Conservation (phyloP, 805 yeast species). For the Blastobotrys peoriensis region DNA sequence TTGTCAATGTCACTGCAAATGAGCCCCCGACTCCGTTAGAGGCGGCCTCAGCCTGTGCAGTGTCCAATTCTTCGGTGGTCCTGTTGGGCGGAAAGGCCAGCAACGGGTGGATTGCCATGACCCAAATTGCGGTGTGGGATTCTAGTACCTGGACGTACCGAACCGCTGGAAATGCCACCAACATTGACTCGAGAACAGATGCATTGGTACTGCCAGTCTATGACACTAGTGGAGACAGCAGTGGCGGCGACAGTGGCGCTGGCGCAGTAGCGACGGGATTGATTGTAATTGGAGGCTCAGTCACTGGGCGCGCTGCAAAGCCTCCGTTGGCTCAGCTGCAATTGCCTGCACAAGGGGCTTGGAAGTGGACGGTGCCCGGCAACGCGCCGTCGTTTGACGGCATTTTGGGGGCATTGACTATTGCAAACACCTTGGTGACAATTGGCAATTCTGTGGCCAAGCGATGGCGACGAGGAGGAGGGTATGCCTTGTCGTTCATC, state of each 20-base stretch:
- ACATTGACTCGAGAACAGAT: constrained; percentile 47
- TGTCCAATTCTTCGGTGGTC: constrained; percentile 24
- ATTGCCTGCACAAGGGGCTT: constrained; percentile 39
- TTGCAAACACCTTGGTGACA: constrained; percentile 24
- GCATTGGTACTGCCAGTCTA: constrained; percentile 55
- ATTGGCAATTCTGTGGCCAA: constrained; percentile 23
- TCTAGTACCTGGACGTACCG: constrained; percentile 62
- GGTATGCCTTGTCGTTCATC: constrained; percentile 14
- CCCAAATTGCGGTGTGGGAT: constrained; percentile 70
- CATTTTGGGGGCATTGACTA: constrained; percentile 13
- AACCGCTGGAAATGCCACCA: constrained; percentile 27
- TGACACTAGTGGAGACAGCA: no score
- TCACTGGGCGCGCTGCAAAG: constrained; percentile 33
- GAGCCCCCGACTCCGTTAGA: constrained; percentile 21
- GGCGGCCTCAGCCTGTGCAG: constrained; percentile 21
- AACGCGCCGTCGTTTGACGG: constrained; percentile 3
- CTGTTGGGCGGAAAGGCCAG: constrained; percentile 61
- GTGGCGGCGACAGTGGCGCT: no score
- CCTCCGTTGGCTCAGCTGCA: constrained; percentile 41
- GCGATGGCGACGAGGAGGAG: constrained; percentile 19
- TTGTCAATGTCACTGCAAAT: constrained; percentile 10
- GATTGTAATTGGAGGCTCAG: constrained; percentile 58
- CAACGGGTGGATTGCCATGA: constrained; percentile 65
- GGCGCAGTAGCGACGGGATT: constrained; percentile 11
- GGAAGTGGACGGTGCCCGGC: constrained; percentile 27